These are phyloP conservation scores for Saturnispora dispora DNA, from an alignment of 805 yeast species.

Conservation along the genomic window DNA sequence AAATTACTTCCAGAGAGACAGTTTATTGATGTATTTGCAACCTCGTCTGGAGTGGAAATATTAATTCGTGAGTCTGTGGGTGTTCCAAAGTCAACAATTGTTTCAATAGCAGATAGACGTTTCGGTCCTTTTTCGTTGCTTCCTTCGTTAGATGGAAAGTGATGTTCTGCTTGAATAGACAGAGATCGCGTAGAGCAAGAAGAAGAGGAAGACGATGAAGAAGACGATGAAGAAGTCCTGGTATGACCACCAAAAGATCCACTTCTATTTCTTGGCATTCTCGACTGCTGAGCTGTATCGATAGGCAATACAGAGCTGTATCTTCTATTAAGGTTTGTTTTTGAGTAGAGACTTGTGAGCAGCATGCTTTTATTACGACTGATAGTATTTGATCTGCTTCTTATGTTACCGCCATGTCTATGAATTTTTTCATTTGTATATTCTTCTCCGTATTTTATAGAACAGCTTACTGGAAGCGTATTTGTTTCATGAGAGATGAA, in stretches of 20 bases:
- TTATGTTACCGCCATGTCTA: conserved; percentile 3
- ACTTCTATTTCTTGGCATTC: not conserved
- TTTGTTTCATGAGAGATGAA: conserved; percentile 14
- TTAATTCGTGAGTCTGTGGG: not conserved
- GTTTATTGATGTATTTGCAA: not conserved
- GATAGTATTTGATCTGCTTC: conserved; percentile 2
- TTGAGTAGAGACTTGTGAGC: not conserved
- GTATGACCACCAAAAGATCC: not conserved
- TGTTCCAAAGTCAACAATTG: not conserved
- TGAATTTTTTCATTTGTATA: not conserved
- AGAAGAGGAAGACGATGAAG: not conserved
- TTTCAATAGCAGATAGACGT: not conserved
- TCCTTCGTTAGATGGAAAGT: no score
- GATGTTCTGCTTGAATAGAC: not conserved
- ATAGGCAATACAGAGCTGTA: conserved; percentile 1
- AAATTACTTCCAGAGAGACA: not conserved
- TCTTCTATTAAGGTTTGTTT: not conserved
- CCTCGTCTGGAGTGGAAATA: not conserved
- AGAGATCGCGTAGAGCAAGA: not conserved
- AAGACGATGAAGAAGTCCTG: not conserved
- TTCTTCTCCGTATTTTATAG: conserved; percentile 5
- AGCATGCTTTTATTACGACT: not conserved
- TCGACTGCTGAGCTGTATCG: not conserved
- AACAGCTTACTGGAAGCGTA: not conserved
- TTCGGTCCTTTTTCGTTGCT: not conserved